Evolutionary conservation across 2,329 filamentous ascomycete genomes (phyloP), one percentile per base, ranked within the genome.

Genomic region (Trichoderma arundinaceum): DNA sequence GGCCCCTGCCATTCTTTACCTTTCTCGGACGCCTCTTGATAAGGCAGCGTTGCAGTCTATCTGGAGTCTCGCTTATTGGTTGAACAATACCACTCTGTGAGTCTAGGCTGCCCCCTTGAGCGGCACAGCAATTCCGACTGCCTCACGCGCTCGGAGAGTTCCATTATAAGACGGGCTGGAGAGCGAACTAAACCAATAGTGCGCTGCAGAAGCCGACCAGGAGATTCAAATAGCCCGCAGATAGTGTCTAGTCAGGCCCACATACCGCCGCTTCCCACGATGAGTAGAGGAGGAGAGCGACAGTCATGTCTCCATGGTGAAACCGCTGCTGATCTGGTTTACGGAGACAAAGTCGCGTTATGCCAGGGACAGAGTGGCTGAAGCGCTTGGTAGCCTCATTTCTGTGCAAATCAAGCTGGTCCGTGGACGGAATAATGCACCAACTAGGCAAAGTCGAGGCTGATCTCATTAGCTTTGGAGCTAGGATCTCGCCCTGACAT

Each of bases 401-500:
- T 19, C 4, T 38, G 35, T 12, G 43, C 17, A 32, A 48, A 61
- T 41, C 28, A 39, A 13, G 19, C 22, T 22, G n/a, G n/a, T 33
- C 17, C 35, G 39, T n/a, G 28, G 15, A 35, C 59, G 59, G 59
- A 62, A 62, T 32, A 53, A 32, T 35, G 35, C 38, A 52, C 59
- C 38, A n/a, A 35, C 59, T 61, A 33, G 92, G 92, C 52, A 85
- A 93, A 44, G 96, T 97, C 67, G 94, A 94, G 46, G 90, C 97
- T 70, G 94, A 43, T 61, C 58, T 13, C 46, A 4, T 28, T 48
- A 49, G 43, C n/a, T 13, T 59, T 38, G 41, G 44, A 48, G 33
- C 41, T 59, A 48, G n/a, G n/a, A 49, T 58, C 39, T 58, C 38
- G 54, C 53, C 53, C 38, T 56, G 28, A 13, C 7, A 39, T 56